phyloP scores from a whole-genome alignment of 2,329 filamentous ascomycete genomes.

The Cladosporium sphaerospermum region DNA sequence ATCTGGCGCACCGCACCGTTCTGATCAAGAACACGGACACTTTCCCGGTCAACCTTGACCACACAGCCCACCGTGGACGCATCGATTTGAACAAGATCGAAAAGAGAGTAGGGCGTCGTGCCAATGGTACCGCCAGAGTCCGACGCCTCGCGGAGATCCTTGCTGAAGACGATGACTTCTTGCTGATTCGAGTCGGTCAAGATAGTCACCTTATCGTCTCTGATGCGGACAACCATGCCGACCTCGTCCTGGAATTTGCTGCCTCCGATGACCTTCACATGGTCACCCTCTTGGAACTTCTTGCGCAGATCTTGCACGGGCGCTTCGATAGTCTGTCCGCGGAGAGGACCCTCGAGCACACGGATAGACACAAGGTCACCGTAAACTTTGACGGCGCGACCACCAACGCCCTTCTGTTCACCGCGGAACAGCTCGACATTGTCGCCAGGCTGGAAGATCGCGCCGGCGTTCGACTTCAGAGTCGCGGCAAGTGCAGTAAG shows the following conservation, averaged over 20 bases:
- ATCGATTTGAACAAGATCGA: constrained; percentile 91
- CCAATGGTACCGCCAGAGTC: constrained; percentile 82
- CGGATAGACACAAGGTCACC: constrained; percentile 86
- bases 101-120: constrained; percentile 83
- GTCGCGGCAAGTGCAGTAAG: constrained; percentile 84
- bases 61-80: constrained; percentile 87
- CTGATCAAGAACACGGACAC: constrained; percentile 82
- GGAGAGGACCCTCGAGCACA: constrained; percentile 70
- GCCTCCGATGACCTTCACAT: constrained; percentile 96
- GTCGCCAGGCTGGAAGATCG: constrained; percentile 85
- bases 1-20: constrained; percentile 75
- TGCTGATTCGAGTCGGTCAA: constrained; percentile 87
- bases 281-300: constrained; percentile 85
- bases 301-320: constrained; percentile 89
- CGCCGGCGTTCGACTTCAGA: constrained; percentile 74
- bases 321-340: constrained; percentile 81
- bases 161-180: constrained; percentile 96
- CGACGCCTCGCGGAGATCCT: constrained; percentile 86
- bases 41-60: constrained; percentile 92
- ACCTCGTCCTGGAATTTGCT: constrained; percentile 93
- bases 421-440: constrained; percentile 95
- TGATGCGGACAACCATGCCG: constrained; percentile 92
- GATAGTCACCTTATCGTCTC: constrained; percentile 85
- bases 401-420: constrained; percentile 86
- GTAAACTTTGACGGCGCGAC: constrained; percentile 77